Conservation (phyloP, 2,329 filamentous ascomycete species). For the Thermoascus crustaceus region DNA sequence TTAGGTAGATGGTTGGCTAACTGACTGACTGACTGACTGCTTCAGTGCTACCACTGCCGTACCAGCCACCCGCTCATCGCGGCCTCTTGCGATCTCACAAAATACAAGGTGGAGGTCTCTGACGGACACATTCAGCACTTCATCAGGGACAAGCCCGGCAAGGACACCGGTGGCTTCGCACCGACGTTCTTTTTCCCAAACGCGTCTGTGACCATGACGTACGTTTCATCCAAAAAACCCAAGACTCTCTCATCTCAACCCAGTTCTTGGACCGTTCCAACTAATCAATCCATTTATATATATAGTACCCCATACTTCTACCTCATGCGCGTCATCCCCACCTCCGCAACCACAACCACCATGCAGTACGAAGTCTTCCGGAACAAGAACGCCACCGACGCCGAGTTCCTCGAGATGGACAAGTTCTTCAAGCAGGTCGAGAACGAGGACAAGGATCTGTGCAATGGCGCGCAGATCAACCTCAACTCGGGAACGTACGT, state of each 20-base stretch:
- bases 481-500: constrained; percentile 54
- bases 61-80: constrained; percentile 43
- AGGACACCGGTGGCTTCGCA: not conserved
- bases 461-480: constrained; percentile 52
- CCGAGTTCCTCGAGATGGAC: constrained; percentile 50
- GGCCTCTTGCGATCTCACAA: not conserved
- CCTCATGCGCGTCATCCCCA: constrained; percentile 55
- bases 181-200: constrained; percentile 10
- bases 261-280: too few species aligned
- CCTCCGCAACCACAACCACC: constrained; percentile 40
- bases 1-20: not conserved
- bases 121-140: not conserved
- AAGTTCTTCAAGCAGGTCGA: constrained; percentile 57
- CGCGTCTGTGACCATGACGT: constrained; percentile 9
- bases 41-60: constrained; percentile 52
- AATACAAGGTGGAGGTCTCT: not conserved
- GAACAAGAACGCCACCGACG: constrained; percentile 52
- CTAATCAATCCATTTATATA: too few species aligned
- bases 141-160: not conserved
- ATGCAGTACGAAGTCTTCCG: constrained; percentile 59
- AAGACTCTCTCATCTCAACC: too few species aligned
- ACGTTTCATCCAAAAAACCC: too few species aligned
- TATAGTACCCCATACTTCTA: constrained; percentile 54
- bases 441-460: constrained; percentile 57
- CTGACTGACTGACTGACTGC: too few species aligned